These are phyloP conservation scores for Dioscorea zingiberensis DNA, from an alignment of 106 monocot genomes.

Conservation along the genomic window DNA sequence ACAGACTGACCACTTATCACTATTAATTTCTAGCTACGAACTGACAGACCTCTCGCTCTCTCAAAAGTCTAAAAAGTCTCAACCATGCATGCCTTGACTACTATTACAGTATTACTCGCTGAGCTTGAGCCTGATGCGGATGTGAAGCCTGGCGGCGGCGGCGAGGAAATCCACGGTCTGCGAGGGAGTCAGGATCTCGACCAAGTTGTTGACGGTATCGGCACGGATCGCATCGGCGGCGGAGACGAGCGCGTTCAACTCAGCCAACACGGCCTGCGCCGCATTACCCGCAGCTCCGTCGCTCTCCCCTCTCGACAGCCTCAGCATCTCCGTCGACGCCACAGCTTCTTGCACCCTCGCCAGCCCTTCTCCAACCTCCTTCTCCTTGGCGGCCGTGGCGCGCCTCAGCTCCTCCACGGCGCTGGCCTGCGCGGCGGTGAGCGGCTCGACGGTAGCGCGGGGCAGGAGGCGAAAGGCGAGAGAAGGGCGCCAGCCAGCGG, in stretches of 20 bases:
- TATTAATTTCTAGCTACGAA: no score
- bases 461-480: conserved; percentile 24
- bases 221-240: conserved; percentile 9
- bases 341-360: conserved; percentile 24
- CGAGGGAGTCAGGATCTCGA: conserved; percentile 7
- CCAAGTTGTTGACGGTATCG: conserved; percentile 1
- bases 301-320: conserved; percentile 1
- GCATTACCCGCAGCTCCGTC: conserved; percentile 1
- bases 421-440: neutral
- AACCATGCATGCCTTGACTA: no score
- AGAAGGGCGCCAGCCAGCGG: conserved; percentile 31
- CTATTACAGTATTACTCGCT: no score
- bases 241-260: neutral
- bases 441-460: neutral
- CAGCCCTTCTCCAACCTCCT: conserved; percentile 7
- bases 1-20: no score
- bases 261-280: conserved; percentile 5
- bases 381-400: neutral
- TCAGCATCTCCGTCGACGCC: conserved; percentile 14
- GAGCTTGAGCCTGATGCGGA: conserved; percentile 4
- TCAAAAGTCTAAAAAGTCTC: no score
- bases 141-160: conserved; percentile 6
- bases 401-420: neutral
- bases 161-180: conserved; percentile 21
- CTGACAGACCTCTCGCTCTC: no score